Conservation (phyloP, 306 rosid genomes). For the Morella rubra region DNA sequence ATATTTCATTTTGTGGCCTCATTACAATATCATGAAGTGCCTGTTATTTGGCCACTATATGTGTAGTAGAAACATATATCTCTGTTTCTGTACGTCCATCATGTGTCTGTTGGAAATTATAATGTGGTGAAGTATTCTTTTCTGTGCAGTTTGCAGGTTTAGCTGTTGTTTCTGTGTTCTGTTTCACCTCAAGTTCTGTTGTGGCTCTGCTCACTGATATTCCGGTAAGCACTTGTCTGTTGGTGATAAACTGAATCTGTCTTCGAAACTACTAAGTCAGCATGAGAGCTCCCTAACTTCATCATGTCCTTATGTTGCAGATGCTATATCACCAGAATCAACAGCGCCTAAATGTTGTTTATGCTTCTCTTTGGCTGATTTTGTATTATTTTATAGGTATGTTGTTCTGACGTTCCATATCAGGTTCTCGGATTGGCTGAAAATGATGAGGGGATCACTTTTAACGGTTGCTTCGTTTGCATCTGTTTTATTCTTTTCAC, state of each 20-base stretch:
- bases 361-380: slow-evolving; percentile 58
- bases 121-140: slow-evolving; percentile 19
- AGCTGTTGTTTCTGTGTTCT: slow-evolving; percentile 71
- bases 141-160: slow-evolving; percentile 84
- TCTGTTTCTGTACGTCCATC: background rate
- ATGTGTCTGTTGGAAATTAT: background rate
- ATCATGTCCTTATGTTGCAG: slow-evolving; percentile 51
- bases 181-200: slow-evolving; percentile 76
- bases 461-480: background rate
- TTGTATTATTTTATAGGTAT: slow-evolving; percentile 79
- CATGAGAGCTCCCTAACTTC: slow-evolving; percentile 26
- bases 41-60: background rate
- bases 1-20: background rate
- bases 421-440: slow-evolving; percentile 16
- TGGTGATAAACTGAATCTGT: slow-evolving; percentile 12
- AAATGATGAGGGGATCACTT: background rate
- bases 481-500: background rate
- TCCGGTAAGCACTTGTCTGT: slow-evolving; percentile 58
- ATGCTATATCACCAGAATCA: slow-evolving; percentile 60
- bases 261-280: slow-evolving; percentile 11
- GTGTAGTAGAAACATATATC: background rate
- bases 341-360: slow-evolving; percentile 42
- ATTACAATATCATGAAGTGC: background rate
- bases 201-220: slow-evolving; percentile 75
- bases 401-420: slow-evolving; percentile 29